Evolutionary conservation across 306 rosid species (phyloP).

Genomic region (Trifolium pratense): DNA sequence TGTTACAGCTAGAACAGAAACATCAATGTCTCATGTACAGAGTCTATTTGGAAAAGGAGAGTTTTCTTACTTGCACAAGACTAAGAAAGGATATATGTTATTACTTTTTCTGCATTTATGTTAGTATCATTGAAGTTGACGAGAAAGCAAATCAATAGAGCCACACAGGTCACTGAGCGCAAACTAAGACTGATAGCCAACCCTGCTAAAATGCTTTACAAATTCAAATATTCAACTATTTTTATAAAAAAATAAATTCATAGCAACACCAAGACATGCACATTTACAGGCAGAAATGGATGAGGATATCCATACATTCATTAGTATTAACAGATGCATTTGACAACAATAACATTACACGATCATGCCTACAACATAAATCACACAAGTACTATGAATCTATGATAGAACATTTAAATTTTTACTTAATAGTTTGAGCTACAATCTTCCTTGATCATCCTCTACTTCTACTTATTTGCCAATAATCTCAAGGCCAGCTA

Average conservation of each 20-base stretch:
- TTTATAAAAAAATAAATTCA: background rate
- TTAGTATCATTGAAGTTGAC: background rate
- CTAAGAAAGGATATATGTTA: background rate
- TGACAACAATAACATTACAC: background rate
- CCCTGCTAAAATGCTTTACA: too few species aligned
- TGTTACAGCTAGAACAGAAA: constrained; percentile 27
- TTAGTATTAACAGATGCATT: background rate
- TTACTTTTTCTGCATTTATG: background rate
- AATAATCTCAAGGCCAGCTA: background rate
- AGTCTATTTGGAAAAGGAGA: background rate
- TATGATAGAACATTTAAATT: background rate
- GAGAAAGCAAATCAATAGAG: background rate
- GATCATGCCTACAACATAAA: background rate
- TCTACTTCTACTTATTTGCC: background rate
- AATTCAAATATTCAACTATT: background rate
- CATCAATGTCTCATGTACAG: background rate
- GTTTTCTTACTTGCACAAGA: background rate
- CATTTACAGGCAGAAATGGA: constrained; percentile 5
- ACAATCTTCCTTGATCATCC: background rate
- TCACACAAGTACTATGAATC: constrained; percentile 3
- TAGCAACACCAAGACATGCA: constrained; percentile 17
- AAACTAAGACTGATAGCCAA: background rate
- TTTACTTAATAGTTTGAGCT: background rate
- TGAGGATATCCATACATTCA: background rate
- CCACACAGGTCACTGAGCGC: background rate